Conservation (phyloP, 176 grass and related monocot genomes). For the Panicum miliaceum region DNA sequence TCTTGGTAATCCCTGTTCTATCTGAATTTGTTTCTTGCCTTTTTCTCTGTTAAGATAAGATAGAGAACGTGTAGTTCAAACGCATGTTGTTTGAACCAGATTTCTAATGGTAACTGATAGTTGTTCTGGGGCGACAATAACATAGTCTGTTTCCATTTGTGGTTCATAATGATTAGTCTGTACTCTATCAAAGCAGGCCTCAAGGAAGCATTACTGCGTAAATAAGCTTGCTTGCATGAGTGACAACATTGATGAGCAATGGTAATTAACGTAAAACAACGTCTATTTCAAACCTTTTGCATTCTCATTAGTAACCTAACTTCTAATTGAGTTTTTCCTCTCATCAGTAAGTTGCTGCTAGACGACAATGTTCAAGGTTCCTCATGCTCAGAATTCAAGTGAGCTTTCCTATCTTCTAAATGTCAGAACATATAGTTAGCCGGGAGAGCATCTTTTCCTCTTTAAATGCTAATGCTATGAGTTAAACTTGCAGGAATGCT, state of each 20-base stretch:
- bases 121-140: background rate
- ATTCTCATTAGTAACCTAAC: slow-evolving; percentile 25
- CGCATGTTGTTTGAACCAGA: background rate
- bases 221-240: slow-evolving; percentile 67
- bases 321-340: slow-evolving; percentile 17
- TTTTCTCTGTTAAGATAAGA: background rate
- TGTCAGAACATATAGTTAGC: slow-evolving; percentile 17
- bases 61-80: background rate
- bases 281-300: slow-evolving; percentile 16
- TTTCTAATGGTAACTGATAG: background rate
- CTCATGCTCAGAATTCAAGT: slow-evolving; percentile 88
- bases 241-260: slow-evolving; percentile 72
- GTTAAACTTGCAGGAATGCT: slow-evolving; percentile 71
- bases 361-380: slow-evolving; percentile 71
- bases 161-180: background rate
- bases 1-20: slow-evolving; percentile 60
- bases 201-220: slow-evolving; percentile 90
- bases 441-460: background rate
- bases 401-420: slow-evolving; percentile 42
- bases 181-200: slow-evolving; percentile 60
- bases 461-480: slow-evolving; percentile 34
- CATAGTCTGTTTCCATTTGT: slow-evolving; percentile 4
- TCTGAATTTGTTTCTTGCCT: background rate
- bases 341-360: slow-evolving; percentile 71
- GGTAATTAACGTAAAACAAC: slow-evolving; percentile 50